phyloP scores from a whole-genome alignment of 1,139 yeast genomes.

The Candida dubliniensis region DNA sequence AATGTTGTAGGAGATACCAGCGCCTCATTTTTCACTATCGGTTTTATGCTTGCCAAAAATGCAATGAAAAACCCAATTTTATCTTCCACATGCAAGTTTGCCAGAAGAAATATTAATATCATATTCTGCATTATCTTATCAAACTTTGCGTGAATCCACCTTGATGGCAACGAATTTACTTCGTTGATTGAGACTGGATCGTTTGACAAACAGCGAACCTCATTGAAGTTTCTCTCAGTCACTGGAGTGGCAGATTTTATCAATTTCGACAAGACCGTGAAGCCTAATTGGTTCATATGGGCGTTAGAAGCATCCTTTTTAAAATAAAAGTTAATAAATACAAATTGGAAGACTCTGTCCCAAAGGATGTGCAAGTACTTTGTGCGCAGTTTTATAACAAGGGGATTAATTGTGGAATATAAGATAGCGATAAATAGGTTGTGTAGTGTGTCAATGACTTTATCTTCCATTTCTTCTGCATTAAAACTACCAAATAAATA shows the following conservation, averaged over 20 bases:
- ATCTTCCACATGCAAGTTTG: slow-evolving; percentile 22
- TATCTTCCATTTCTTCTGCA: slow-evolving; percentile 22
- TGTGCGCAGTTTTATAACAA: slow-evolving; percentile 18
- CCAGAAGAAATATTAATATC: slow-evolving; percentile 25
- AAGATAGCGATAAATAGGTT: slow-evolving; percentile 31
- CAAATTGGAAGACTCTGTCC: slow-evolving; percentile 40
- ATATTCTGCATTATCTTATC: slow-evolving; percentile 33
- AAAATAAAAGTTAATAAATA: slow-evolving; percentile 35
- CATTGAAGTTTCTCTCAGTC: slow-evolving; percentile 25
- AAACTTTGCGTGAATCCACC: slow-evolving; percentile 36
- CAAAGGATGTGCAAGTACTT: slow-evolving; percentile 36
- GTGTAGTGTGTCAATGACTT: slow-evolving; percentile 32
- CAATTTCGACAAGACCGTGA: slow-evolving; percentile 23
- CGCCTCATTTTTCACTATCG: slow-evolving; percentile 30
- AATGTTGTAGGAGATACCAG: slow-evolving; percentile 27
- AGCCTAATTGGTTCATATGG: slow-evolving; percentile 29
- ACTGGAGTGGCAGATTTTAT: slow-evolving; percentile 22
- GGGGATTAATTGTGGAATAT: slow-evolving; percentile 32
- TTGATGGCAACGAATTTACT: slow-evolving; percentile 30
- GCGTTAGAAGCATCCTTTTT: slow-evolving; percentile 23
- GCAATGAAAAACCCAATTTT: slow-evolving; percentile 27
- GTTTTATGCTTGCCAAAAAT: slow-evolving; percentile 29
- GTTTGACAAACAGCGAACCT: slow-evolving; percentile 33
- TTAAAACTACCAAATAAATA: slow-evolving; percentile 29
- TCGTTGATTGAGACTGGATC: slow-evolving; percentile 33